Evolutionary conservation across 2,329 filamentous ascomycete species (phyloP).

Genomic region (Seiridium unicorne): DNA sequence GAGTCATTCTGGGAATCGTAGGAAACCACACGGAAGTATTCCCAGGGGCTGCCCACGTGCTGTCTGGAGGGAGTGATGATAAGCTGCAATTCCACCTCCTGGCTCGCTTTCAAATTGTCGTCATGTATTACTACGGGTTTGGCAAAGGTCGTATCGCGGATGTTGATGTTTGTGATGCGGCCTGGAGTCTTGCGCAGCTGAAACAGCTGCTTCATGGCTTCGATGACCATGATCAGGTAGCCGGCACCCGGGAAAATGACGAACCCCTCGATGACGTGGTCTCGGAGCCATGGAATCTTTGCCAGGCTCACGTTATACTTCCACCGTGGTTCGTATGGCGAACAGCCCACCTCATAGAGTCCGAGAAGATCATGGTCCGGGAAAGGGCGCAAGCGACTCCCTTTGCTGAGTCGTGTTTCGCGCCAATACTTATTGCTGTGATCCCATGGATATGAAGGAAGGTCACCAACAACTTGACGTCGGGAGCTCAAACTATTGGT

Average conservation of each 20-base stretch:
- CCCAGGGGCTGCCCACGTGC: background rate
- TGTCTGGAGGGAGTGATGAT: slow-evolving; percentile 4
- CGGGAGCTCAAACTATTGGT: background rate
- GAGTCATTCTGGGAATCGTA: slow-evolving; percentile 5
- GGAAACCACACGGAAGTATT: slow-evolving; percentile 6
- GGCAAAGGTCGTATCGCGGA: slow-evolving; percentile 4
- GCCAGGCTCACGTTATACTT: slow-evolving; percentile 14
- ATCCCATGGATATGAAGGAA: slow-evolving; percentile 13
- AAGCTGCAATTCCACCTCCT: slow-evolving; percentile 6
- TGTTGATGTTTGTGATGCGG: background rate
- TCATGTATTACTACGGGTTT: slow-evolving; percentile 2
- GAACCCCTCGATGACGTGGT: slow-evolving; percentile 40
- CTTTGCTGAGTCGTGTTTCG: slow-evolving; percentile 8
- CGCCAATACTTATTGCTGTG: slow-evolving; percentile 8
- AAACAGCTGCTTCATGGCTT: slow-evolving; percentile 8
- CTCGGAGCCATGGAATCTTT: slow-evolving; percentile 35
- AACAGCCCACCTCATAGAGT: background rate
- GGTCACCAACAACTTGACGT: background rate
- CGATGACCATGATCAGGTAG: slow-evolving; percentile 26
- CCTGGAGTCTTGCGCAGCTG: slow-evolving; percentile 4
- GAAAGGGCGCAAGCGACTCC: background rate
- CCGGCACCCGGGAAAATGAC: slow-evolving; percentile 37
- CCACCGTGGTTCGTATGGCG: slow-evolving; percentile 10
- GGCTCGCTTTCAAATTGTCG: background rate
- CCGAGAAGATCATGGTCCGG: slow-evolving; percentile 6